A percentile compares a stretch with the other conserved stretches of the same genome.
phyloP scores from a whole-genome alignment of 306 rosid genomes.

The Herpetospermum pedunculosum region DNA sequence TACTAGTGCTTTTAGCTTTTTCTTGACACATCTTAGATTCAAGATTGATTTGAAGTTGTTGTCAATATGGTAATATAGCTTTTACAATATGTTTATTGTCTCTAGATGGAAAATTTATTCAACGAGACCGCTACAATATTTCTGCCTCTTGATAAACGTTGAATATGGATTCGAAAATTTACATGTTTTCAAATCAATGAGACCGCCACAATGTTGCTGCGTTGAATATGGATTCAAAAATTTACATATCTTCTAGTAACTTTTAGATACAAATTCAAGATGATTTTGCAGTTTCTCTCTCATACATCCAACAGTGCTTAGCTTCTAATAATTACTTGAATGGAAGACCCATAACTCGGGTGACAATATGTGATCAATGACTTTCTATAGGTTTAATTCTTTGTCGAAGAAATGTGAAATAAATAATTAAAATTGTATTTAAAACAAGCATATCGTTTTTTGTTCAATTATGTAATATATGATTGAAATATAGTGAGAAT shows the following conservation, averaged over 20 bases:
- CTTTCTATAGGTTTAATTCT: not conserved
- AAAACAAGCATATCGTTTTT: not conserved
- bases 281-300: too few species aligned
- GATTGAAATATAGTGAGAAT: not conserved
- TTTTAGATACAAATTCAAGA: too few species aligned
- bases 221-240: too few species aligned
- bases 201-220: too few species aligned
- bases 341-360: not conserved
- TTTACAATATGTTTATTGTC: not conserved
- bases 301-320: too few species aligned
- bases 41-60: not conserved
- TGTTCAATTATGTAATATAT: not conserved
- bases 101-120: not conserved
- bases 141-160: too few species aligned
- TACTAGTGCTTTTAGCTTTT: not conserved
- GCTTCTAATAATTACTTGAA: too few species aligned
- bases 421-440: not conserved
- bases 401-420: not conserved
- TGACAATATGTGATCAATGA: not conserved
- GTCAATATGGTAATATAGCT: not conserved
- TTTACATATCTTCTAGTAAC: too few species aligned
- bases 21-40: not conserved
- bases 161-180: too few species aligned
- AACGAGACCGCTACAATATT: too few species aligned
- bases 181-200: too few species aligned